These are phyloP conservation scores for Tulasnella sp. DNA, from an alignment of 768 basidiomycete genomes.

Conservation along the genomic window DNA sequence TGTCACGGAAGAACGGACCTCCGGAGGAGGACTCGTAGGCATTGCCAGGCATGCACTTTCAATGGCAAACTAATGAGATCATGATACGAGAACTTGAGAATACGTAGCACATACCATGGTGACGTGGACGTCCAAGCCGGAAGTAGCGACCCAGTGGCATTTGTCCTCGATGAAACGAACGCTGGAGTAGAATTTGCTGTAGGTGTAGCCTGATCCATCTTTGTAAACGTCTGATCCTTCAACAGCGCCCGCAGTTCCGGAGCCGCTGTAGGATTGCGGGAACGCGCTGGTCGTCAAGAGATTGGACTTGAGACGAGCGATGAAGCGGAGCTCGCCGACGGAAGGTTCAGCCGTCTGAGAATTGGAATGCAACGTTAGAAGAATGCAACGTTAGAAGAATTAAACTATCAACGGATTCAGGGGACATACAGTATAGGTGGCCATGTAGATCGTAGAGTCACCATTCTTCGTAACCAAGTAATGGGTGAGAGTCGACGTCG, in stretches of 20 bases:
- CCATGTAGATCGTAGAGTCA: slow-evolving; percentile 53
- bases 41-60: slow-evolving; percentile 50
- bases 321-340: slow-evolving; percentile 55
- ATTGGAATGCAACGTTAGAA: background rate
- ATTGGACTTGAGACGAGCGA: slow-evolving; percentile 48
- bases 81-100: background rate
- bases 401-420: background rate
- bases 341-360: slow-evolving; percentile 51
- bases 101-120: slow-evolving; percentile 2
- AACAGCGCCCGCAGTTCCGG: slow-evolving; percentile 47
- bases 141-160: slow-evolving; percentile 55
- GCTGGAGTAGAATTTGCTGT: slow-evolving; percentile 55
- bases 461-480: slow-evolving; percentile 54
- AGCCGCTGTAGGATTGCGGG: slow-evolving; percentile 50
- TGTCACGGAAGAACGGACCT: slow-evolving; percentile 56
- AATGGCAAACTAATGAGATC: background rate
- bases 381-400: slow-evolving; percentile 13
- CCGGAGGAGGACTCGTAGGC: slow-evolving; percentile 55
- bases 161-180: slow-evolving; percentile 55
- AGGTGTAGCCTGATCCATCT: slow-evolving; percentile 50
- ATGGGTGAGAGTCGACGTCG: slow-evolving; percentile 53
- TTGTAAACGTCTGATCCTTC: slow-evolving; percentile 55
- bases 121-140: slow-evolving; percentile 47
- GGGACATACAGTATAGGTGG: slow-evolving; percentile 43
- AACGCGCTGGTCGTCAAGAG: slow-evolving; percentile 45